Percentiles rank a stretch among this genome's conserved stretches.
These are phyloP conservation scores for Ophiobolus disseminans DNA, from an alignment of 2,329 filamentous ascomycete genomes.

Conservation along the genomic window DNA sequence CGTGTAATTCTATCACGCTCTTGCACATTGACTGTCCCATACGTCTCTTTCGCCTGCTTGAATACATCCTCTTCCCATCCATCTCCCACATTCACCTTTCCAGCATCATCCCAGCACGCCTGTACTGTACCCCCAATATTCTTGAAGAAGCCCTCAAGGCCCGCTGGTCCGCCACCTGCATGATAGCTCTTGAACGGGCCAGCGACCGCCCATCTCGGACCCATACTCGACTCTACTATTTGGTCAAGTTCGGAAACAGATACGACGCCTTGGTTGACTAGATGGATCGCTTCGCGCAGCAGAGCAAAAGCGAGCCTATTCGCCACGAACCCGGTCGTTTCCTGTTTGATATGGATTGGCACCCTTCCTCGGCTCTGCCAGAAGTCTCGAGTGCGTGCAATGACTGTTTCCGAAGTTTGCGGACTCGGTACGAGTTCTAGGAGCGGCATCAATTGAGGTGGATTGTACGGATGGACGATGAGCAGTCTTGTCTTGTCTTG, in stretches of 20 bases:
- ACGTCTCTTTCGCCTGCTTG: conserved; percentile 54
- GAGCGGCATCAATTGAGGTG: conserved; percentile 67
- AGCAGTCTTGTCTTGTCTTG: conserved; percentile 55
- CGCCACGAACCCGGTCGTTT: conserved; percentile 64
- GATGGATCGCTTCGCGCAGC: conserved; percentile 61
- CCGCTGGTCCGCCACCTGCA: conserved; percentile 63
- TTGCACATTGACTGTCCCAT: conserved; percentile 53
- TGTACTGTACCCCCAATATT: conserved; percentile 65
- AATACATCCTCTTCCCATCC: conserved; percentile 58
- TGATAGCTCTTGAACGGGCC: conserved; percentile 67
- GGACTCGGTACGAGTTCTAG: conserved; percentile 64
- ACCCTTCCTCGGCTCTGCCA: conserved; percentile 53
- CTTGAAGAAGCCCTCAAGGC: conserved; percentile 60
- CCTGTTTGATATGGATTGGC: conserved; percentile 60
- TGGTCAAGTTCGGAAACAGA: conserved; percentile 61
- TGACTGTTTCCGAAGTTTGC: conserved; percentile 47
- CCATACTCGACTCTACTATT: conserved; percentile 47
- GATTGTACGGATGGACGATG: conserved; percentile 68
- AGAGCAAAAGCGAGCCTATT: conserved; percentile 66
- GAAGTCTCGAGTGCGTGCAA: conserved; percentile 54
- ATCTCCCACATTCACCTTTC: conserved; percentile 51
- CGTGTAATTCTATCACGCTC: conserved; percentile 54
- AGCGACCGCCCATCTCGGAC: conserved; percentile 38
- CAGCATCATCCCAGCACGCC: conserved; percentile 61
- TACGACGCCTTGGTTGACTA: conserved; percentile 62